Evolutionary conservation across 2,329 filamentous ascomycete species (phyloP), one percentile per base, ranked within the genome.

Genomic region (Aspergillus sp.): DNA sequence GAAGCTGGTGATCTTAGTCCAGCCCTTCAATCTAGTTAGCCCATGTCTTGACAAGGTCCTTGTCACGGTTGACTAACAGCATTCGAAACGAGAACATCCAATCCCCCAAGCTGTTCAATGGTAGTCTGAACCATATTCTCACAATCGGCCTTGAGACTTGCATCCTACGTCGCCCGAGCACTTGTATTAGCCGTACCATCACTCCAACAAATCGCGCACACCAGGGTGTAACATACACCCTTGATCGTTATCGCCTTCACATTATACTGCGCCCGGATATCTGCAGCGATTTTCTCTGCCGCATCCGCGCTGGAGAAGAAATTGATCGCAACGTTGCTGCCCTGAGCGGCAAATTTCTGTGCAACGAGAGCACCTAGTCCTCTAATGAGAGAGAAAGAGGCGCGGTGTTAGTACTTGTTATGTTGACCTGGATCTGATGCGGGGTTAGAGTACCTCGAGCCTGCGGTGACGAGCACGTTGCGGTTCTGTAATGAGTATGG

Each of bases 51-150:
- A 17, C 45, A 41, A 41, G 6, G n/a, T 5, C 24, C 5, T 15
- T 3, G 12, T 34, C 4, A 40, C 7, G 12, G 12, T 7, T 5
- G 24, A 59, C 79, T 47, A 66, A 86, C 83, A 17, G 88, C 89
- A 72, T 95, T 95, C 2, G 88, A 89, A 66, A 93, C 84, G 46
- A 95, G 79, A 41, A 91, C 81, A 74, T 95, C 90, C n/a, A 95
- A 72, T 1, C 87, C 85, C 4, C 87, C 89, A 61, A 91, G 79
- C n/a, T 73, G 74, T 24, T 80, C 74, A 48, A 87, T 79, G 1
- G 85, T 82, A 45, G 87, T 80, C 17, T 81, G 73, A 1, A 93
- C 83, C 0, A 87, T 79, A 0, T 78, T 76, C 49, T 78, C 72
- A 61, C 89, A 84, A 24, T 89, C 88, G 1, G 76, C 72, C 34